A percentile compares a stretch with the other conserved stretches of the same genome.
Evolutionary conservation across 2,329 filamentous ascomycete species (phyloP).

Genomic region (Neonectria neomacrospora): DNA sequence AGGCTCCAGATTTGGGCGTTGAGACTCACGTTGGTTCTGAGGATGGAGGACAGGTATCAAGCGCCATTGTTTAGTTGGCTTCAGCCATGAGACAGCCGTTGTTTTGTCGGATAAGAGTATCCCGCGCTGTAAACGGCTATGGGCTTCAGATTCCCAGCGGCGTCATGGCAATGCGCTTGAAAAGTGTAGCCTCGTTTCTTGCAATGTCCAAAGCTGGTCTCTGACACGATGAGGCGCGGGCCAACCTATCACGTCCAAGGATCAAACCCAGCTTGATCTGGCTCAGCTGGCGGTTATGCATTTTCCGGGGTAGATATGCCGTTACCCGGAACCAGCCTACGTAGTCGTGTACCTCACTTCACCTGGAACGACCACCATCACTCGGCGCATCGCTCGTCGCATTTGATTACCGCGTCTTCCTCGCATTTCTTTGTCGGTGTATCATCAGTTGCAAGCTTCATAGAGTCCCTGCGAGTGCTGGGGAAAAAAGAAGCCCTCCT

Average conservation of each 20-base stretch:
- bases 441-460: not conserved
- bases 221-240: not conserved
- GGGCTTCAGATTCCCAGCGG: slow-evolving; percentile 1
- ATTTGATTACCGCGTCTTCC: not conserved
- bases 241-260: slow-evolving; percentile 10
- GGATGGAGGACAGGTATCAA: slow-evolving; percentile 55
- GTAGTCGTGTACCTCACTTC: slow-evolving; percentile 28
- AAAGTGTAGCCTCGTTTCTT: slow-evolving; percentile 3
- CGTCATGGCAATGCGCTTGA: slow-evolving; percentile 11
- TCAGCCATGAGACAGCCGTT: slow-evolving; percentile 2
- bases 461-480: slow-evolving; percentile 15
- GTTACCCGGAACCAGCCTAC: slow-evolving; percentile 32
- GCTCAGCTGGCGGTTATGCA: slow-evolving; percentile 30
- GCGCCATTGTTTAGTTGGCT: slow-evolving; percentile 48
- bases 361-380: not conserved
- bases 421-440: not conserved
- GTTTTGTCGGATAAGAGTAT: not conserved
- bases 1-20: slow-evolving; percentile 18
- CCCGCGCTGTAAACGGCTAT: not conserved
- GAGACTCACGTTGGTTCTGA: slow-evolving; percentile 59
- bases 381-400: slow-evolving; percentile 10
- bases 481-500: slow-evolving; percentile 20
- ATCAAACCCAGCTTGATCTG: not conserved
- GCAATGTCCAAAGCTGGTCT: slow-evolving; percentile 1
- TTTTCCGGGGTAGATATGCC: slow-evolving; percentile 39